phyloP scores from a whole-genome alignment of 2,329 filamentous ascomycete species.

The Sarocladium brachiariae region DNA sequence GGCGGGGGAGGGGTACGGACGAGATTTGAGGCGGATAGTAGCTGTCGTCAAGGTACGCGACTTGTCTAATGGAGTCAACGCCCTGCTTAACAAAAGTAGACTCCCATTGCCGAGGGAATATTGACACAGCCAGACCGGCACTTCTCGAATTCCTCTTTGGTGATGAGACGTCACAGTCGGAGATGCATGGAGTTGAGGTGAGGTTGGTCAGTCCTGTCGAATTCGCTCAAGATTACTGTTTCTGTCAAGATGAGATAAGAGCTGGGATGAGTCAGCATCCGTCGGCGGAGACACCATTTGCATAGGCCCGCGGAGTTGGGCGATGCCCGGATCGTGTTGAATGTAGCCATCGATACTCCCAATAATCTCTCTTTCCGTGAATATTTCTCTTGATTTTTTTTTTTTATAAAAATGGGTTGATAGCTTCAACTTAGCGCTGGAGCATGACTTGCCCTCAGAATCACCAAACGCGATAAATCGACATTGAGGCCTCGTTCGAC shows the following conservation, averaged over 20 bases:
- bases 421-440: too few relatives aligned
- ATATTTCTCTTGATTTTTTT: too few relatives aligned
- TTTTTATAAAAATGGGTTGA: too few relatives aligned
- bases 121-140: too few relatives aligned
- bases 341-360: too few relatives aligned
- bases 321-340: background rate
- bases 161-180: background rate
- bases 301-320: background rate
- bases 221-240: slow-evolving; percentile 3
- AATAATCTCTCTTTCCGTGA: too few relatives aligned
- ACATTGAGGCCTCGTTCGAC: too few relatives aligned
- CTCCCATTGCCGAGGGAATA: background rate
- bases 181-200: background rate
- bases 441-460: too few relatives aligned
- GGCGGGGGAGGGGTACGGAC: background rate
- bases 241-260: background rate
- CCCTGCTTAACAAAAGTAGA: background rate
- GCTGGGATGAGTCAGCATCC: slow-evolving; percentile 3
- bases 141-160: background rate
- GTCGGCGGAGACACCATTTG: too few relatives aligned
- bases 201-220: too few relatives aligned
- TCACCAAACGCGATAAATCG: too few relatives aligned
- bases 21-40: background rate
- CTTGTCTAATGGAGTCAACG: background rate
- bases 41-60: background rate